A percentile compares a stretch with the other conserved stretches of the same genome.
Conservation (phyloP, 2,329 filamentous ascomycete genomes). For the Colletotrichum echinochloae region DNA sequence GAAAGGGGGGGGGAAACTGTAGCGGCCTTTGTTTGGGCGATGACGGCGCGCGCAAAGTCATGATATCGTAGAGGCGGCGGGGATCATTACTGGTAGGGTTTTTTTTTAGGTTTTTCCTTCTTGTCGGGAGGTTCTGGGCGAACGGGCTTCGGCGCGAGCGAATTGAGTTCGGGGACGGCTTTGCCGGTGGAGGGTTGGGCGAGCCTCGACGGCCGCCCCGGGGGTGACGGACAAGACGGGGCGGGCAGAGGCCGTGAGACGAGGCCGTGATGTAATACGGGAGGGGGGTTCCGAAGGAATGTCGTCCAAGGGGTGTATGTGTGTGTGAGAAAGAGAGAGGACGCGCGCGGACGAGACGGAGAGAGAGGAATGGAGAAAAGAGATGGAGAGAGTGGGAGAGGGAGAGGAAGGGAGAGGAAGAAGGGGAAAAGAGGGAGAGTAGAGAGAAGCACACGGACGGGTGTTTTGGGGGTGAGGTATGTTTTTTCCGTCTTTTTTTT, state of each 20-base stretch:
- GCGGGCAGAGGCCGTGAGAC: background rate
- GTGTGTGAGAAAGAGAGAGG: no score
- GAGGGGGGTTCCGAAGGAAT: background rate
- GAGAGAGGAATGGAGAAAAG: no score
- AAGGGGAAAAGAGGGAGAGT: constrained; percentile 3
- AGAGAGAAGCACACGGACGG: background rate
- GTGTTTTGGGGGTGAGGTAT: constrained; percentile 7
- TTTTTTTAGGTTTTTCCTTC: no score
- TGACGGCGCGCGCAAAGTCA: constrained; percentile 56
- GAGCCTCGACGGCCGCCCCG: background rate
- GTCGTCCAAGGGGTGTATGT: constrained; percentile 5
- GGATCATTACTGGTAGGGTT: constrained; percentile 47
- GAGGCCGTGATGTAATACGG: background rate
- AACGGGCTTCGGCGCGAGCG: constrained; percentile 27
- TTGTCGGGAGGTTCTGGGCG: background rate
- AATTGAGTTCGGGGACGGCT: constrained; percentile 12
- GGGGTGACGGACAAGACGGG: background rate
- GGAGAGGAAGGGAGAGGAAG: background rate
- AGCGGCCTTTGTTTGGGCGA: constrained; percentile 49
- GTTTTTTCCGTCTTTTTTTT: background rate
- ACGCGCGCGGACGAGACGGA: background rate
- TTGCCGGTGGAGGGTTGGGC: background rate
- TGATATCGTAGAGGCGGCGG: constrained; percentile 53
- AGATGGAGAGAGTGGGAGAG: background rate
- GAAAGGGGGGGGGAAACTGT: background rate